These are phyloP conservation scores for Penicillium silybi DNA, from an alignment of 495 filamentous ascomycete genomes.

Conservation along the genomic window DNA sequence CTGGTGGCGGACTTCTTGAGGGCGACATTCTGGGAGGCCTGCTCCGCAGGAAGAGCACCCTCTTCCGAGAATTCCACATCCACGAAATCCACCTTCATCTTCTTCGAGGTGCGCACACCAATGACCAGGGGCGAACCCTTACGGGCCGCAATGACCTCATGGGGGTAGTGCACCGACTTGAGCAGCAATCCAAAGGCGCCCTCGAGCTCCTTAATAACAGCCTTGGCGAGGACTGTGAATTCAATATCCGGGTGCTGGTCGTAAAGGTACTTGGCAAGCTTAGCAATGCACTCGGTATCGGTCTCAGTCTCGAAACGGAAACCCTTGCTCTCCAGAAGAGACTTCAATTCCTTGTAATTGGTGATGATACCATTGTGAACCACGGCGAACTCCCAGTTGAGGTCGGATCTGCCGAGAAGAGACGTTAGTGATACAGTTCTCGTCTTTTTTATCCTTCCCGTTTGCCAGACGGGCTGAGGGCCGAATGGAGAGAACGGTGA, in stretches of 20 bases:
- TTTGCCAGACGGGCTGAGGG: not conserved
- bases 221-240: slow-evolving; percentile 93
- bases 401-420: slow-evolving; percentile 56
- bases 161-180: slow-evolving; percentile 97
- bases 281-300: slow-evolving; percentile 98
- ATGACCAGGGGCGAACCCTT: slow-evolving; percentile 97
- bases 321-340: slow-evolving; percentile 86
- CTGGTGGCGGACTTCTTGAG: slow-evolving; percentile 84
- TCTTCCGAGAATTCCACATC: slow-evolving; percentile 96
- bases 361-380: slow-evolving; percentile 99
- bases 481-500: not conserved
- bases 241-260: slow-evolving; percentile 92
- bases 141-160: slow-evolving; percentile 94
- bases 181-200: slow-evolving; percentile 94
- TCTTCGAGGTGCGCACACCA: slow-evolving; percentile 89
- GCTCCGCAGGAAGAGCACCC: slow-evolving; percentile 81
- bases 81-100: slow-evolving; percentile 99
- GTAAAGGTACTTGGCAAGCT: slow-evolving; percentile 96
- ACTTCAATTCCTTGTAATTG: slow-evolving; percentile 99
- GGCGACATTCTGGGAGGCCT: slow-evolving; percentile 92
- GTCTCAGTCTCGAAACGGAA: slow-evolving; percentile 99
- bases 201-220: slow-evolving; percentile 96
- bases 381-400: slow-evolving; percentile 90
- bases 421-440: slow-evolving; percentile 2
- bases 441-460: slow-evolving; percentile 1